Evolutionary conservation across 2,329 filamentous ascomycete genomes (phyloP), one percentile per base, ranked within the genome.

Genomic region (Paramyrothecium sp.): DNA sequence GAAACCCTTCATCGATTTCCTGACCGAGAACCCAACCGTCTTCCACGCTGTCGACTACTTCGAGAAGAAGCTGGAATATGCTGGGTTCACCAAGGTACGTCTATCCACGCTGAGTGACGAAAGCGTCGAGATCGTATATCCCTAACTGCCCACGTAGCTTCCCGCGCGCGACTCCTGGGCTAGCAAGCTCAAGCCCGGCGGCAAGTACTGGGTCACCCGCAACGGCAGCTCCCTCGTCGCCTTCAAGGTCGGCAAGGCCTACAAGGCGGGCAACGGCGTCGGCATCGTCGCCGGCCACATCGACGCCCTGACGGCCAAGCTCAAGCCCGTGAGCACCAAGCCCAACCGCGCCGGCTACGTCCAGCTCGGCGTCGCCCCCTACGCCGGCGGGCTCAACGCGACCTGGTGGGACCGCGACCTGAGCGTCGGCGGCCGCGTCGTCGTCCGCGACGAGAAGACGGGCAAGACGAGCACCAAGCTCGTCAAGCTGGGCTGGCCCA

Each of bases 351-450:
- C 90, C 33, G 94, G 95, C 55, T 99, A 92, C 69, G 73, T 91
- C 26, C 92, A 98, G 77, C 83, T 98, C 7, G 94, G 91, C 22
- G 91, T 98, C 54, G 93, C 95, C 2, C 95, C 91, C 1, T 99
- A 98, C 71, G 94, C 92, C 11, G 94, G 95, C 53, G 92, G 81
- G 2, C 77, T 98, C 60, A 95, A 93, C 70, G 81, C 82, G 61
- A 98, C 95, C 1, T 98, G 95, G 95, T 98, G 93, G 94, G 95
- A 98, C 73, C 86, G 95, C 41, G 95, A 99, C 73, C 82, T 99
- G 54, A 89, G 90, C 63, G 90, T 98, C 65, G 95, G 92, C 62
- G 95, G 95, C 44, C 83, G 92, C 49, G 94, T 98, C 3, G 81
- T 98, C 52, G 88, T 98, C 50, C 90, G 88, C 61, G 88, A 97